Percentiles rank a stretch among this genome's conserved stretches.
Conservation (phyloP, 768 basidiomycete species). For the Pleurotus pulmonarius region DNA sequence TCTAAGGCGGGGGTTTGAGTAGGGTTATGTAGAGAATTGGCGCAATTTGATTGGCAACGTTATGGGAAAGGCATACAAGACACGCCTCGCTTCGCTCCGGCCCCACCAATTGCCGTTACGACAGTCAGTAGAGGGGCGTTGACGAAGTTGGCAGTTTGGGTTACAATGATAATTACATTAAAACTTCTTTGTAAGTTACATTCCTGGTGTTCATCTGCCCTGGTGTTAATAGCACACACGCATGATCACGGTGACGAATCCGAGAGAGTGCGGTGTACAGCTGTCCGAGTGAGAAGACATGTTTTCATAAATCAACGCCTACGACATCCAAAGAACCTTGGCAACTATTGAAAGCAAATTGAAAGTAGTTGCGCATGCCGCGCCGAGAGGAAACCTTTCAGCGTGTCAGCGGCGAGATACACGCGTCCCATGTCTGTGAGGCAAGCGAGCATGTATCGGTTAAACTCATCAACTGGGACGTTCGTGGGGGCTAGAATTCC, state of each 20-base stretch:
- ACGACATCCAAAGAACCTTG: constrained; percentile 32
- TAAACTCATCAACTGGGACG: too few species aligned
- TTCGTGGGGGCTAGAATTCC: too few species aligned
- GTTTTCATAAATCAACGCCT: constrained; percentile 30
- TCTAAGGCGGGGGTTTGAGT: too few species aligned
- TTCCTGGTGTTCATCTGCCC: background rate
- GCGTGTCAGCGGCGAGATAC: too few species aligned
- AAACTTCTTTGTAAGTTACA: background rate
- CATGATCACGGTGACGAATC: constrained; percentile 1
- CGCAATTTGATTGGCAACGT: too few species aligned
- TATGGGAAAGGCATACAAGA: too few species aligned
- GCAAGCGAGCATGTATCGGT: too few species aligned
- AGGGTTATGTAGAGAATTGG: too few species aligned
- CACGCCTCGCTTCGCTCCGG: too few species aligned
- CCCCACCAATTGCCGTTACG: too few species aligned
- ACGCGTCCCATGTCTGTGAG: too few species aligned
- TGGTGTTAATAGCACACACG: background rate
- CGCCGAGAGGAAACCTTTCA: constrained; percentile 27
- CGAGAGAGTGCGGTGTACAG: constrained; percentile 10
- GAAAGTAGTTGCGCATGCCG: constrained; percentile 38
- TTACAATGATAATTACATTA: background rate
- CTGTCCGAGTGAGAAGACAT: constrained; percentile 36
- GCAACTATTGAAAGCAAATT: too few species aligned
- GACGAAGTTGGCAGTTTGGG: background rate
- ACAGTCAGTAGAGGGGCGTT: background rate